Evolutionary conservation across 805 yeast genomes (phyloP), one percentile per base, ranked within the genome.

Genomic region (Metschnikowia similis): DNA sequence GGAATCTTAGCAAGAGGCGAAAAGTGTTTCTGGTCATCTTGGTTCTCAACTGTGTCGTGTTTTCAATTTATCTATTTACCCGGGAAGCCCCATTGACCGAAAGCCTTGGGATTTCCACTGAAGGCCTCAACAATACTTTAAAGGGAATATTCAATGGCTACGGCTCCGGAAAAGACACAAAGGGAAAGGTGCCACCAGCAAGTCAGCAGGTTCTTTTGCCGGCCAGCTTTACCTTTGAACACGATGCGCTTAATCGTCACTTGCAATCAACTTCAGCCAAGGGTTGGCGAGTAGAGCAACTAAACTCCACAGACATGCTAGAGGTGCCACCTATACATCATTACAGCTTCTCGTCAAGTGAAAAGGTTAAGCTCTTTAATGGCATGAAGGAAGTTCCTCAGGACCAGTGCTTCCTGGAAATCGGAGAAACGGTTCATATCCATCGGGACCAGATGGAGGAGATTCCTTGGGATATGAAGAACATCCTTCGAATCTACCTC

Each of bases 121-220:
- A 21, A 4, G 21, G 4, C 3, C 21, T 21, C 21, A 21, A 21
- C 21, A 21, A 21, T 4, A 21, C 21, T 21, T 21, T 21, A 21
- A 21, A 21, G 21, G 21, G 21, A 4, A 21, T 21, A 21, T 21
- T 21, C 21, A 21, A 21, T 21, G 21, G 21, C 21, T 21, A 21
- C 21, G 21, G 21, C 21, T 21, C 5, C 4, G 21, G 21, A 21
- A 21, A 21, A 21, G 21, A 21, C 21, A 21, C 21, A 21, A 35
- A 43, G 27, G 39, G 16, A 6, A 27, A 37, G 14, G 5, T 21
- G 8, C 48, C 37, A 30, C 35, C 48, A 21, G 30, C 39, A 31
- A 35, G 34, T 21, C 39, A 32, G 6, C 40, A 40, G 27, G 52
- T 52, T 4, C 49, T 52, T 17, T 45, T 52, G 14, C 55, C 55